Evolutionary conservation across 1,139 yeast genomes (phyloP), one percentile per base, ranked within the genome.

Genomic region (Candida tropicalis): DNA sequence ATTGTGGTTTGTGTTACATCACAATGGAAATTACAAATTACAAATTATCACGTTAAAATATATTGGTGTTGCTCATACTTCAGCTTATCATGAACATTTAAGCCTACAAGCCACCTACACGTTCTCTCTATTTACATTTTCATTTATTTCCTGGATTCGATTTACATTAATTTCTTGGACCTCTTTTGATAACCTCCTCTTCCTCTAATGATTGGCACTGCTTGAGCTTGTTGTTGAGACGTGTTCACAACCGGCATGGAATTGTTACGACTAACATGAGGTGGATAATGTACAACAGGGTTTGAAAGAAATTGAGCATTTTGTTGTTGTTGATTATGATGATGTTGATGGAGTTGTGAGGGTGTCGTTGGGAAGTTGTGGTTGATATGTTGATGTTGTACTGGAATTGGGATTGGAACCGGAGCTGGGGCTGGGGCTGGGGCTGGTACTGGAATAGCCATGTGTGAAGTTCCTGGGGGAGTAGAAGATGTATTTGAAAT

Each of bases 101-200:
- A 27, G 31, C 18, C 31, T 27, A 12, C 8, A n/a, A n/a, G n/a
- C n/a, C n/a, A n/a, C n/a, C n/a, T 17, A n/a, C 15, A 31, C n/a
- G 13, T 18, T 10, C 22, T 18, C 35, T 18, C 35, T 31, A 31
- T 18, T 31, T 31, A 31, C 16, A 18, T 31, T 10, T 10, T 27
- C 17, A 25, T n/a, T n/a, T n/a, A n/a, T n/a, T n/a, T n/a, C n/a
- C n/a, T n/a, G n/a, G 13, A 12, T 13, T 8, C 31, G 16, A 27
- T 12, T 36, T 47, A 62, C 65, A 64, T 63, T 35, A 53, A 54
- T 40, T 70, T 67, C 54, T 70, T 73, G 0, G 77, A 62, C 48
- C 78, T 59, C 54, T 71, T 74, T 51, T 75, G 81, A 48, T 70
- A 68, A 1, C 81, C 81, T 3, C 80, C 81, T 48, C 81, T 63